Percentiles rank a stretch among this genome's conserved stretches.
These are phyloP conservation scores for Dactylonectria estremocensis DNA, from an alignment of 2,329 filamentous ascomycete species.

Conservation along the genomic window DNA sequence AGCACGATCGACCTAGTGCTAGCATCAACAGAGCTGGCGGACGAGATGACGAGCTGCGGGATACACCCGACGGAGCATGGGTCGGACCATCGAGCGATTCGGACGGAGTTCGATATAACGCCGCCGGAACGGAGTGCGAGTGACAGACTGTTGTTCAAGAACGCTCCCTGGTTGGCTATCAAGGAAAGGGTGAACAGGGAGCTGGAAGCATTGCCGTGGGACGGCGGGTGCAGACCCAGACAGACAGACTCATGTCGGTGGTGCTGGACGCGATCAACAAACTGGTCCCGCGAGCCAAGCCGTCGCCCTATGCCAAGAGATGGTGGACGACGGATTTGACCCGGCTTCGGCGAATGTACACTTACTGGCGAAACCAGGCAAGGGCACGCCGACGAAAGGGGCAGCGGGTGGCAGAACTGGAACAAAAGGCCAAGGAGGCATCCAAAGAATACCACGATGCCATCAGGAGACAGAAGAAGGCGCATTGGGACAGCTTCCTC, in stretches of 20 bases:
- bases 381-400: constrained; percentile 10
- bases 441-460: constrained; percentile 17
- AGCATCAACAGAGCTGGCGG: constrained; percentile 39
- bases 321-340: constrained; percentile 21
- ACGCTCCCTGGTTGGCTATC: constrained; percentile 34
- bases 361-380: constrained; percentile 24
- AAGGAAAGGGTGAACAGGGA: constrained; percentile 9
- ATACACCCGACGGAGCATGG: constrained; percentile 41
- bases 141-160: constrained; percentile 45
- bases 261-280: constrained; percentile 26
- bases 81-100: constrained; percentile 51
- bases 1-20: constrained; percentile 49
- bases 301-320: too few species aligned
- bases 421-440: constrained; percentile 5
- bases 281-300: constrained; percentile 15
- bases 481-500: constrained; percentile 44
- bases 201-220: not conserved
- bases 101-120: constrained; percentile 48
- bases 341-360: constrained; percentile 30
- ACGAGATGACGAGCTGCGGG: constrained; percentile 31
- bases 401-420: not conserved
- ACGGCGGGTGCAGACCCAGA: constrained; percentile 15
- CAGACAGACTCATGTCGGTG: constrained; percentile 23
- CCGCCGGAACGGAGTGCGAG: constrained; percentile 17
- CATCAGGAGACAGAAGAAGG: constrained; percentile 46